These are phyloP conservation scores for Yamadazyma phyllophila DNA, from an alignment of 805 yeast genomes.

Conservation along the genomic window DNA sequence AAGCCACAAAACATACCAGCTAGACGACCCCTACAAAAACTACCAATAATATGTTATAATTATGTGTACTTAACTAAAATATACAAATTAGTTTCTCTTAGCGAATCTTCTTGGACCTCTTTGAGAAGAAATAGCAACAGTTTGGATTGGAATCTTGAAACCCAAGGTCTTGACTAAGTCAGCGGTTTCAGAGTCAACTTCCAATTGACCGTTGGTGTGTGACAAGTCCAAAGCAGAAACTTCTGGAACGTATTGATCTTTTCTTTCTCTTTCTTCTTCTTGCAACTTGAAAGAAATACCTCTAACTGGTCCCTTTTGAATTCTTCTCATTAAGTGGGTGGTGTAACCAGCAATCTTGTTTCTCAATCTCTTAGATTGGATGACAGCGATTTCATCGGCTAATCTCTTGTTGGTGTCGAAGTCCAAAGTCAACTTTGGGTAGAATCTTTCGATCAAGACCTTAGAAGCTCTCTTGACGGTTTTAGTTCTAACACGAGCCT, in stretches of 20 bases:
- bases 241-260: conserved; percentile 99
- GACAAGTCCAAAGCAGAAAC: conserved; percentile 99
- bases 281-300: conserved; percentile 99
- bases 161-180: conserved; percentile 93
- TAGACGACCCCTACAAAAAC: background rate
- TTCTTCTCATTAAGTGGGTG: conserved; percentile 99
- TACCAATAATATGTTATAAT: conserved; percentile 4
- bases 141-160: conserved; percentile 79
- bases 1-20: background rate
- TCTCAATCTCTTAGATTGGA: conserved; percentile 99
- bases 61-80: conserved; percentile 5
- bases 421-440: conserved; percentile 99
- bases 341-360: conserved; percentile 99
- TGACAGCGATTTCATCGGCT: conserved; percentile 96
- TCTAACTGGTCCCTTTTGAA: conserved; percentile 99
- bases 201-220: conserved; percentile 92
- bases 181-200: conserved; percentile 96
- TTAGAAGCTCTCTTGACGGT: conserved; percentile 99
- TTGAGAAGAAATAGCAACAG: conserved; percentile 83
- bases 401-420: conserved; percentile 99
- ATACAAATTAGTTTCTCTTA: conserved; percentile 68
- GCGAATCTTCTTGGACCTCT: conserved; percentile 89
- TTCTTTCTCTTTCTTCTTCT: conserved; percentile 99
- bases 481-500: conserved; percentile 99
- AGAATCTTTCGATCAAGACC: conserved; percentile 98